Conservation (phyloP, 306 rosid genomes). For the Ammopiptanthus mongolicus region DNA sequence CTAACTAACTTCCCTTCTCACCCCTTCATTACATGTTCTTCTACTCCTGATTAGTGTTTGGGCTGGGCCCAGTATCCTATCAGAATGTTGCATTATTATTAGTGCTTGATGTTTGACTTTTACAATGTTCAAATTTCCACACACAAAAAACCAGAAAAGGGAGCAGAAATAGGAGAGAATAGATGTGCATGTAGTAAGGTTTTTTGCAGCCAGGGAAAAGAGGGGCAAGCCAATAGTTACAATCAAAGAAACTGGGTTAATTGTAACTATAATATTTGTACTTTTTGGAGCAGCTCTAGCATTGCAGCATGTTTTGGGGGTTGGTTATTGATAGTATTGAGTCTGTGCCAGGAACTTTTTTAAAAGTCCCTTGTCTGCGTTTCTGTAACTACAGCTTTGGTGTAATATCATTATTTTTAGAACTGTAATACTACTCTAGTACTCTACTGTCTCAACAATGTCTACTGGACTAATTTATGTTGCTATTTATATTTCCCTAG, state of each 20-base stretch:
- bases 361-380: background rate
- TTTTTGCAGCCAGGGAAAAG: background rate
- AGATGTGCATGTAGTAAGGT: background rate
- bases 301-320: background rate
- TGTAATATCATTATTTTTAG: constrained; percentile 4
- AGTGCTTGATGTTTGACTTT: background rate
- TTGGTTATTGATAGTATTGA: background rate
- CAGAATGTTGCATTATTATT: background rate
- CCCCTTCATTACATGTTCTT: no score
- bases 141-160: background rate
- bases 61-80: no score
- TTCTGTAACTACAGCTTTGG: background rate
- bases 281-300: background rate
- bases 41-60: no score
- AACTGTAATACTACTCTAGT: background rate
- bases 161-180: background rate
- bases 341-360: background rate
- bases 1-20: no score
- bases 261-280: background rate
- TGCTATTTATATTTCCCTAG: background rate
- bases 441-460: background rate
- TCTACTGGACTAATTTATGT: constrained; percentile 11
- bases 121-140: background rate
- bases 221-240: background rate
- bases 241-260: background rate